Conservation (phyloP, 179 eudicot species). For the Spergularia azorica region DNA sequence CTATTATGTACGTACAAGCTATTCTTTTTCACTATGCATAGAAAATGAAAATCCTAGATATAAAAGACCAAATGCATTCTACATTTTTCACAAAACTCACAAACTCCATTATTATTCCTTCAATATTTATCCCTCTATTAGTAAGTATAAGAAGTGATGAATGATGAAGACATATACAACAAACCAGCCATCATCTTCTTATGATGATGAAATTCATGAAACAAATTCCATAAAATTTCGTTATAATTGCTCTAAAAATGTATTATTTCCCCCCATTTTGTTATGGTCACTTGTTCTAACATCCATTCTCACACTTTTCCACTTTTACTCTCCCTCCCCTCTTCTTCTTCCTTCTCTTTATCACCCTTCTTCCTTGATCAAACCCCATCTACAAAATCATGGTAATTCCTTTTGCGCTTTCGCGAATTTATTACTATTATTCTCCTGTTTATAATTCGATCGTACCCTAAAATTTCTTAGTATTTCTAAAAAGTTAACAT, state of each 20-base stretch:
- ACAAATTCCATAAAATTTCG: neutral
- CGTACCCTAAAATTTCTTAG: neutral
- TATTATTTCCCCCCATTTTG: constrained; percentile 20
- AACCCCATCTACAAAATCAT: neutral
- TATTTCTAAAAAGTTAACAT: no score
- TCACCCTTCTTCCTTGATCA: neutral
- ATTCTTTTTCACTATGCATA: no score
- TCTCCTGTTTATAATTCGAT: neutral
- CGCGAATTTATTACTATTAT: neutral
- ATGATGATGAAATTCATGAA: neutral
- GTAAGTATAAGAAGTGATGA: neutral
- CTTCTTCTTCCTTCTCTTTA: constrained; percentile 5
- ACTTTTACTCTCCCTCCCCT: constrained; percentile 27
- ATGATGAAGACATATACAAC: constrained; percentile 17
- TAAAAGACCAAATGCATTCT: no score
- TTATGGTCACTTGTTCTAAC: constrained; percentile 28
- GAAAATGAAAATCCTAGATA: no score
- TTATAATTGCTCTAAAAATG: neutral
- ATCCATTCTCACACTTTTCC: constrained; percentile 26
- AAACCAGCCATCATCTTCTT: constrained; percentile 13
- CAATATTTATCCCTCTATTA: no score
- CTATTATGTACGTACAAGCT: no score
- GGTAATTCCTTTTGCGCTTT: neutral
- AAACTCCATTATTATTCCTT: no score
- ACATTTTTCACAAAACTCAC: no score